phyloP scores from a whole-genome alignment of 306 rosid genomes.

The Neltuma alba region DNA sequence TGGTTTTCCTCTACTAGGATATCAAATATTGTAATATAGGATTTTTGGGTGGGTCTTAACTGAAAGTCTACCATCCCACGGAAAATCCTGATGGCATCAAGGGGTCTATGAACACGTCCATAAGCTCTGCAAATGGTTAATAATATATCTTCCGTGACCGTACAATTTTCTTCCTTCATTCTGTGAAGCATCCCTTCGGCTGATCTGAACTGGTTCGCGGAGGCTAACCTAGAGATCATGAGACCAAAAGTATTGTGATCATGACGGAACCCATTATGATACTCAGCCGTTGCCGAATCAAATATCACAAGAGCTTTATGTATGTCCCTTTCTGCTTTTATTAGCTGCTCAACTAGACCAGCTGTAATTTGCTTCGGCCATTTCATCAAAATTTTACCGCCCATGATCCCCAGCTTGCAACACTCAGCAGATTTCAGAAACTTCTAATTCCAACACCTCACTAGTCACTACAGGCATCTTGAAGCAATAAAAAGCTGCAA shows the following conservation, averaged over 20 bases:
- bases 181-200: slow-evolving; percentile 75
- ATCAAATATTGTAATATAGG: slow-evolving; percentile 64
- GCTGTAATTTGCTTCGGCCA: slow-evolving; percentile 71
- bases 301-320: slow-evolving; percentile 64
- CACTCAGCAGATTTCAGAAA: slow-evolving; percentile 1
- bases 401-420: slow-evolving; percentile 47
- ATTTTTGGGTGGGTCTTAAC: slow-evolving; percentile 60
- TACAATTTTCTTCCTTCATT: slow-evolving; percentile 80
- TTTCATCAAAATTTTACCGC: slow-evolving; percentile 62
- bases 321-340: slow-evolving; percentile 69
- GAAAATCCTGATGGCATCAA: slow-evolving; percentile 74
- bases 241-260: slow-evolving; percentile 70
- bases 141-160: slow-evolving; percentile 59
- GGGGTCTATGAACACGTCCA: slow-evolving; percentile 79
- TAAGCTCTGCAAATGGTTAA: slow-evolving; percentile 71
- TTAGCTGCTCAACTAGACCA: slow-evolving; percentile 66
- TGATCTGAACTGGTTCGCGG: slow-evolving; percentile 72
- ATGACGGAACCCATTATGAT: slow-evolving; percentile 77
- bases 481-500: not conserved
- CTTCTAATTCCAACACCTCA: slow-evolving; percentile 16
- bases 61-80: slow-evolving; percentile 66
- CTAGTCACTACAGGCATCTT: slow-evolving; percentile 20
- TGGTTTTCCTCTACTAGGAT: slow-evolving; percentile 90
- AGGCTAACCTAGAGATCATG: slow-evolving; percentile 63
- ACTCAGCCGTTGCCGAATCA: slow-evolving; percentile 82